phyloP scores from a whole-genome alignment of 2,329 filamentous ascomycete genomes.

The Periconia sp. region DNA sequence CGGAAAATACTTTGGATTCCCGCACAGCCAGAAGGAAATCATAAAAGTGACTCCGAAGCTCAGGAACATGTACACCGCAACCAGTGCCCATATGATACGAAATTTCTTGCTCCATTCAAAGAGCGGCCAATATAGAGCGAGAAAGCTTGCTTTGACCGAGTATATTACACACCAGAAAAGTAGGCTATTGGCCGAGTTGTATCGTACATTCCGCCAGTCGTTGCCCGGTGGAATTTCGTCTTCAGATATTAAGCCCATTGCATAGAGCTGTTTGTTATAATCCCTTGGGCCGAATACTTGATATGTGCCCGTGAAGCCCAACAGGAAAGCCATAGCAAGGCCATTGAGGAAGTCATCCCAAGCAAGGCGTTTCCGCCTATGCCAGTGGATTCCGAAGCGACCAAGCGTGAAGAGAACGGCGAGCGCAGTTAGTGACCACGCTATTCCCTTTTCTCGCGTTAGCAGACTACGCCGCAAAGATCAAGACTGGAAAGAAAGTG shows the following conservation, averaged over 20 bases:
- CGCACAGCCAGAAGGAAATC: constrained; percentile 7
- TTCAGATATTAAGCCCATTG: neutral
- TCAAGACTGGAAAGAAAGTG: too few relatives aligned
- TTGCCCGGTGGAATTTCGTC: too few relatives aligned
- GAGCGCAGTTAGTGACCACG: neutral
- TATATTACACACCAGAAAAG: constrained; percentile 17
- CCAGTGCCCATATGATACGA: neutral
- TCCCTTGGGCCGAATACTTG: neutral
- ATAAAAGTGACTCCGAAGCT: constrained; percentile 7
- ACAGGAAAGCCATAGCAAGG: neutral
- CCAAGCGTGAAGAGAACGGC: neutral
- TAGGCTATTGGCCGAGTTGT: constrained; percentile 8
- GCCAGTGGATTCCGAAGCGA: neutral
- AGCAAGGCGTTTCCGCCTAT: neutral
- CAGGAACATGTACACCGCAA: neutral
- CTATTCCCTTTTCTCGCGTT: too few relatives aligned
- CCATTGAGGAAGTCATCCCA: neutral
- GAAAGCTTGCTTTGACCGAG: constrained; percentile 14
- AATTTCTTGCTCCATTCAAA: constrained; percentile 11
- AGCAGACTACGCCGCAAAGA: too few relatives aligned
- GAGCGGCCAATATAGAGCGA: constrained; percentile 13
- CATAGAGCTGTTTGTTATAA: neutral
- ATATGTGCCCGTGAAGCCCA: neutral
- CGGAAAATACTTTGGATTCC: constrained; percentile 1
- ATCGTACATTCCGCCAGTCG: too few relatives aligned